phyloP scores from a whole-genome alignment of 2,329 filamentous ascomycete species.

The Graphiopsis chlorocephala region DNA sequence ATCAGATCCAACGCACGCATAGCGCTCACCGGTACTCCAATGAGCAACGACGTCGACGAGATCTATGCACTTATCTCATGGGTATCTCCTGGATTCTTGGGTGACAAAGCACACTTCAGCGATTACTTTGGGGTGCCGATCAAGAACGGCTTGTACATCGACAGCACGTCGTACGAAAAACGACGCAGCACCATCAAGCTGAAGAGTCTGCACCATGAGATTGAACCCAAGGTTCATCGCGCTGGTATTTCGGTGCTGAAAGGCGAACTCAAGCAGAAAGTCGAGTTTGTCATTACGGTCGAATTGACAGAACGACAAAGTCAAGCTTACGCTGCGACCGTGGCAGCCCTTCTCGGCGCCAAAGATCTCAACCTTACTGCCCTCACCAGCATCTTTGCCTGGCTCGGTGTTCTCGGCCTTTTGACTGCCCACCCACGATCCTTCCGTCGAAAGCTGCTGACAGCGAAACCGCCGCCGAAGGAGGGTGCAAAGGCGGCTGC shows the following conservation, averaged over 20 bases:
- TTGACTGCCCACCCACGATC: slow-evolving; percentile 52
- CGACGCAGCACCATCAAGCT: slow-evolving; percentile 64
- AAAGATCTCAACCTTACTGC: slow-evolving; percentile 36
- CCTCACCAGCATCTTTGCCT: slow-evolving; percentile 52
- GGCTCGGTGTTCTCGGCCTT: slow-evolving; percentile 56
- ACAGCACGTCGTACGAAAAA: slow-evolving; percentile 58
- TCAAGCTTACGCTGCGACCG: slow-evolving; percentile 58
- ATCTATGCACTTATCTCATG: slow-evolving; percentile 87
- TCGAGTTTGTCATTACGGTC: slow-evolving; percentile 77
- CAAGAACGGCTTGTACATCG: slow-evolving; percentile 63
- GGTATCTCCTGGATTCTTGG: slow-evolving; percentile 77
- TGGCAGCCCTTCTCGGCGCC: slow-evolving; percentile 39
- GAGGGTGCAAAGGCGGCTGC: not conserved
- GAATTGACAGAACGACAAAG: slow-evolving; percentile 66
- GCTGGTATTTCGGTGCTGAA: slow-evolving; percentile 67
- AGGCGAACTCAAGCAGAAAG: slow-evolving; percentile 68
- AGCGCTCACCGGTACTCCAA: slow-evolving; percentile 80
- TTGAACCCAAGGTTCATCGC: slow-evolving; percentile 70
- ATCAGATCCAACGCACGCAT: slow-evolving; percentile 71
- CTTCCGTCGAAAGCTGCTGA: slow-evolving; percentile 51
- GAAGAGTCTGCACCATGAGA: slow-evolving; percentile 65
- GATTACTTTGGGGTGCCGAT: slow-evolving; percentile 72
- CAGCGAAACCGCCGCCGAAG: slow-evolving; percentile 24
- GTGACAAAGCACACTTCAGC: slow-evolving; percentile 65
- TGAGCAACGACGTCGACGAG: slow-evolving; percentile 80